A percentile compares a stretch with the other conserved stretches of the same genome.
phyloP scores from a whole-genome alignment of 176 grass and related monocot species.

The Aegilops speltoides region DNA sequence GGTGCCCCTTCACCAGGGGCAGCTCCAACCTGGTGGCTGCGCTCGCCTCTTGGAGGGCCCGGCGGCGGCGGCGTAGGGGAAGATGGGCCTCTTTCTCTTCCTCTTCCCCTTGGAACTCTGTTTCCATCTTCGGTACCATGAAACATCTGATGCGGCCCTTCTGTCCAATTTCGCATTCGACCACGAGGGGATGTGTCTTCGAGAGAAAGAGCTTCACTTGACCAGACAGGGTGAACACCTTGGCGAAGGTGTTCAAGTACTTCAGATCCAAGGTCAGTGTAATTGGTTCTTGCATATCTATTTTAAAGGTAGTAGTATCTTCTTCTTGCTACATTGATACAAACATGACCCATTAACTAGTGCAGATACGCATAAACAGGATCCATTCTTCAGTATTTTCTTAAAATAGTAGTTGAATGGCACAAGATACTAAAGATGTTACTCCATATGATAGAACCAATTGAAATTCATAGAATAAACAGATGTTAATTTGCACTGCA shows the following conservation, averaged over 20 bases:
- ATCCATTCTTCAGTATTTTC: background rate
- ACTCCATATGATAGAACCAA: slow-evolving; percentile 17
- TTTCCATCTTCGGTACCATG: no score
- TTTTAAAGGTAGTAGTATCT: background rate
- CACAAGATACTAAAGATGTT: slow-evolving; percentile 21
- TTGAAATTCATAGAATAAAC: slow-evolving; percentile 23
- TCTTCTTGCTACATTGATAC: background rate
- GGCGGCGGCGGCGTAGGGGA: background rate
- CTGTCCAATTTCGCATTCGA: no score
- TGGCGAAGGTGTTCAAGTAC: background rate
- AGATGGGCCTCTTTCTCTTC: no score
- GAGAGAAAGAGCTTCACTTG: no score
- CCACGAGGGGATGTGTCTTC: no score
- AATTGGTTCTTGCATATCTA: background rate
- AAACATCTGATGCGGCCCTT: no score
- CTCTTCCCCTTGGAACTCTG: no score
- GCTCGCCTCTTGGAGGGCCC: no score
- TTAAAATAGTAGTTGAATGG: slow-evolving; percentile 27
- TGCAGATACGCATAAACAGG: background rate
- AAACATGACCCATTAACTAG: background rate
- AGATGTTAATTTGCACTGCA: background rate
- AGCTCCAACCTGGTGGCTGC: no score
- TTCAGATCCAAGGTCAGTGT: background rate
- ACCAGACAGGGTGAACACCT: background rate
- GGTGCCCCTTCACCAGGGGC: no score